Conservation (phyloP, 176 grass and related monocot genomes). For the Aegilops tauschii region DNA sequence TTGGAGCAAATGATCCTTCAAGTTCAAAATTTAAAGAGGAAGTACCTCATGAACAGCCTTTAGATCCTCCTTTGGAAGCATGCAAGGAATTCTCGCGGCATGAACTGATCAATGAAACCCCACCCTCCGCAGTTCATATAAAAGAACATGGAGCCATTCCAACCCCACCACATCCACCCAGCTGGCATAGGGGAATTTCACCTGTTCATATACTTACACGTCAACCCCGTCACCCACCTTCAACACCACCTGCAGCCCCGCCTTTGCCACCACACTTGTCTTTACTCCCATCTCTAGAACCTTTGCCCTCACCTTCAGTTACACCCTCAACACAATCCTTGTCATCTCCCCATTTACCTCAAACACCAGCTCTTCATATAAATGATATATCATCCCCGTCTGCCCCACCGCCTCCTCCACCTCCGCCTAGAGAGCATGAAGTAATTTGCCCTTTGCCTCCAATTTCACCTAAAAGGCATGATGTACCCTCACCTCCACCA, state of each 20-base stretch:
- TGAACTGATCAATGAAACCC: background rate
- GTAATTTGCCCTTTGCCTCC: background rate
- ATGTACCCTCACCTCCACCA: slow-evolving; percentile 22
- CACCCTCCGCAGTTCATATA: background rate
- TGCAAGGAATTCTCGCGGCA: slow-evolving; percentile 10
- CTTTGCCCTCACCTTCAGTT: background rate
- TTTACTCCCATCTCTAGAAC: background rate
- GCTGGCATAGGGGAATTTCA: background rate
- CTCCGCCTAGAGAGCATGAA: background rate
- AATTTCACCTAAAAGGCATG: slow-evolving; percentile 23
- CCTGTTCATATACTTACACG: background rate
- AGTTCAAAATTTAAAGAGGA: slow-evolving; percentile 11
- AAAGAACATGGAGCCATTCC: slow-evolving; percentile 33
- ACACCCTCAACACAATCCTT: background rate
- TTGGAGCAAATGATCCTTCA: slow-evolving; percentile 19
- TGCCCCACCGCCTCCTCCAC: background rate
- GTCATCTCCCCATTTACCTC: background rate
- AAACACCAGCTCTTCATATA: background rate
- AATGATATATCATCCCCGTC: background rate
- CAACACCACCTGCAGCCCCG: background rate
- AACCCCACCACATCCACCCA: slow-evolving; percentile 23
- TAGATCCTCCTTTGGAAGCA: slow-evolving; percentile 22
- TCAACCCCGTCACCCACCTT: background rate
- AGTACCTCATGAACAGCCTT: background rate
- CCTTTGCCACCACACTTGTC: slow-evolving; percentile 7